Evolutionary conservation across 257 asterid genomes (phyloP), one percentile per base, ranked within the genome.

Genomic region (Cynanchum wilfordii): DNA sequence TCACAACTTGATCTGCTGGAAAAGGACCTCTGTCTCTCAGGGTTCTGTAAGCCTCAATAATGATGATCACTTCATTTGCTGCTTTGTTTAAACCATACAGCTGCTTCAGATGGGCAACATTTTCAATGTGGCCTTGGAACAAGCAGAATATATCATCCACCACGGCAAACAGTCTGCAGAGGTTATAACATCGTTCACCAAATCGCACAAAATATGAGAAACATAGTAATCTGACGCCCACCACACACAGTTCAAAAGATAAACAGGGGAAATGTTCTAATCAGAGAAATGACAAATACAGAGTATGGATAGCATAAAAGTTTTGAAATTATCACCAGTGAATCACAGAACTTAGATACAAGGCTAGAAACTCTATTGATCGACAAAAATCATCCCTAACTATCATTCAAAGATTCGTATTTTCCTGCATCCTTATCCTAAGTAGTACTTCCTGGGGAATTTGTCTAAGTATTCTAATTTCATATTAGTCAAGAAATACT

Each of bases 21-120:
- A 92, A 92, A 73, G 98, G 99, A 69, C 99, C 99, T 82, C 99
- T 78, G 70, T 95, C 99, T 82, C 98, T 88, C 89, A 95, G 82
- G 25, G 92, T 88, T 76, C 99, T 74, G 84, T 88, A 95, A 59
- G 99, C 99, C 79, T 95, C 99, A 10, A 95, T 92, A 5, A 92
- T 89, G 69, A 95, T 88, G 81, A 84, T 89, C 51, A 86, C 96
- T 83, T 95, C 99, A 70, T 88, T 91, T 12, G 96, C 95, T 0
- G 88, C 84, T 89, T 92, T 95, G 88, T 77, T 90, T 76, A 95
- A 74, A 44, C 99, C 99, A 57, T 95, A 95, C 78, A 89, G 99
- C 89, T 87, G 96, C 89, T 88, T 95, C 15, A 92, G 98, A 75
- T 82, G 89, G 0, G 96, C 95, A n/a, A 95, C 85, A 38, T 95